Conservation (phyloP, 179 eudicot species). For the Silene vulgaris region DNA sequence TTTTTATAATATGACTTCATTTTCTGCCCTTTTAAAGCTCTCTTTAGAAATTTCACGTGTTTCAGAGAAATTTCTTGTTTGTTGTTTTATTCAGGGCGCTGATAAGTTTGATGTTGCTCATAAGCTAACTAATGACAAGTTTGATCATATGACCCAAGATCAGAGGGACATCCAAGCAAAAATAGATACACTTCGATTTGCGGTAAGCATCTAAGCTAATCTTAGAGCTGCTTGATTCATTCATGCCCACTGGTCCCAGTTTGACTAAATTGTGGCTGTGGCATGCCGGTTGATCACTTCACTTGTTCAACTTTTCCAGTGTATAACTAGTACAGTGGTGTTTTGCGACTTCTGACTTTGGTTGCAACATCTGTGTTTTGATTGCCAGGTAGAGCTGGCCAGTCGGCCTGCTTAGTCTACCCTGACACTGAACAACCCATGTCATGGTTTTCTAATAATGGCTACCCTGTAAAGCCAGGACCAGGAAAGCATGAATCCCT, state of each 20-base stretch:
- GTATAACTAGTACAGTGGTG: background rate
- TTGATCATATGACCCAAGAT: constrained; percentile 31
- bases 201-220: constrained; percentile 42
- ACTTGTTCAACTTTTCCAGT: background rate
- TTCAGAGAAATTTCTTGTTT: background rate
- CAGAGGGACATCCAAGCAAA: constrained; percentile 32
- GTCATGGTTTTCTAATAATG: background rate
- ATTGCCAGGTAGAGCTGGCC: background rate
- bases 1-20: background rate
- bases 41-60: background rate
- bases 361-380: background rate
- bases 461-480: background rate
- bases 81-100: constrained; percentile 26
- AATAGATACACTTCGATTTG: constrained; percentile 57
- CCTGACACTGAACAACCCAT: background rate
- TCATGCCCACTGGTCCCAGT: constrained; percentile 5
- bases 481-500: background rate
- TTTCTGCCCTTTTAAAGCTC: background rate
- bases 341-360: background rate
- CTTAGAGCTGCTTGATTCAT: background rate
- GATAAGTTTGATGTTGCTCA: constrained; percentile 21
- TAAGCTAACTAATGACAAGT: constrained; percentile 17
- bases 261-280: background rate
- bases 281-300: background rate
- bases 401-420: background rate